Percentiles rank a stretch among this genome's conserved stretches.
Evolutionary conservation across 2,329 filamentous ascomycete genomes (phyloP).

Genomic region (Sarocladium strictum): DNA sequence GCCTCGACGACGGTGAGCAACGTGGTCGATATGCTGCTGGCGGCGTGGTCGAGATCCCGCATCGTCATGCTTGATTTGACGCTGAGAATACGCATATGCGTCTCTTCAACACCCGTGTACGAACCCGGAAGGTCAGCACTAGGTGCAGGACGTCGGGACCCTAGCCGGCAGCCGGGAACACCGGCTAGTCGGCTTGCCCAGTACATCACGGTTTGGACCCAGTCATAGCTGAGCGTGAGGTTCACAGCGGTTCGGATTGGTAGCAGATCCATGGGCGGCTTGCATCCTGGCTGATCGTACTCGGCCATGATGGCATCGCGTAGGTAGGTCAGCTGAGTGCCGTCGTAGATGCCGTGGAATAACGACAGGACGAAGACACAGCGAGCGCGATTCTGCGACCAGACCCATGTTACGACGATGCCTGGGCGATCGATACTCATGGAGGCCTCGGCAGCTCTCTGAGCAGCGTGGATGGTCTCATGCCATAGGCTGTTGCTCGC

Average conservation of each 20-base stretch:
- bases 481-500: constrained; percentile 10
- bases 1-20: constrained; percentile 11
- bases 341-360: constrained; percentile 8
- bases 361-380: constrained; percentile 2
- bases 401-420: constrained; percentile 10
- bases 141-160: constrained; percentile 6
- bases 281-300: constrained; percentile 9
- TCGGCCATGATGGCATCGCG: constrained; percentile 10
- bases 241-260: constrained; percentile 9
- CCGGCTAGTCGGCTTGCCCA: constrained; percentile 12
- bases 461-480: constrained; percentile 8
- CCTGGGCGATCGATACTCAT: constrained; percentile 9
- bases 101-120: constrained; percentile 9
- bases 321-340: constrained; percentile 10
- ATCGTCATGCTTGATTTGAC: constrained; percentile 10
- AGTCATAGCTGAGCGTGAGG: constrained; percentile 11
- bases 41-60: constrained; percentile 8
- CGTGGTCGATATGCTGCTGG: constrained; percentile 8
- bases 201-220: constrained; percentile 13
- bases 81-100: constrained; percentile 9
- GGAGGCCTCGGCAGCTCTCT: constrained; percentile 10
- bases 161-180: constrained; percentile 8
- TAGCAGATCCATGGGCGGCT: constrained; percentile 1
- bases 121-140: background rate
- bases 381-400: constrained; percentile 8